These are phyloP conservation scores for Syzygium aromaticum DNA, from an alignment of 345 rosid genomes.

Conservation along the genomic window DNA sequence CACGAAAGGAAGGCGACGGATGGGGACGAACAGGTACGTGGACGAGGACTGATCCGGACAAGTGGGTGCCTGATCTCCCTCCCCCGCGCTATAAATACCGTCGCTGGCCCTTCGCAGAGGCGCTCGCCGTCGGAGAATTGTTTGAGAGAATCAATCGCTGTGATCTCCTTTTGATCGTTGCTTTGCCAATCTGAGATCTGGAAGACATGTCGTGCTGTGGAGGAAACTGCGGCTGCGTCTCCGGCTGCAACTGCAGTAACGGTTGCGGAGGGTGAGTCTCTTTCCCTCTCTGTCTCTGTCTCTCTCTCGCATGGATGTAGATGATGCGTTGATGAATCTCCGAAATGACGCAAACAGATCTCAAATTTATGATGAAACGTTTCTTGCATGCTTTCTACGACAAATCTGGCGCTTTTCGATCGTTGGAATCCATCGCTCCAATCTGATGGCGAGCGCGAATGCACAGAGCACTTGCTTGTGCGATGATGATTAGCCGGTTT, in stretches of 20 bases:
- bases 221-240: conserved; percentile 50
- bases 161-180: background rate
- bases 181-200: background rate
- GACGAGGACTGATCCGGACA: background rate
- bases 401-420: background rate
- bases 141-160: background rate
- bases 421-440: background rate
- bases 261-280: conserved; percentile 36
- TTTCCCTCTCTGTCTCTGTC: background rate
- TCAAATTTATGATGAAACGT: background rate
- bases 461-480: background rate
- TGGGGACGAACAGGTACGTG: background rate
- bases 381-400: background rate
- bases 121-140: background rate
- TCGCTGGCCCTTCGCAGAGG: background rate
- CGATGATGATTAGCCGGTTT: background rate
- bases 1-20: background rate
- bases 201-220: conserved; percentile 30
- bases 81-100: background rate
- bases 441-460: background rate
- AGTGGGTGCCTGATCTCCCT: background rate
- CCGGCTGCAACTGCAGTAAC: conserved; percentile 45
- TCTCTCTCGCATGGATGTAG: background rate
- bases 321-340: background rate
- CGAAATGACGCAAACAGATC: background rate